phyloP scores from a whole-genome alignment of 139 green algal species.

The Chlamydomonas eustigma region DNA sequence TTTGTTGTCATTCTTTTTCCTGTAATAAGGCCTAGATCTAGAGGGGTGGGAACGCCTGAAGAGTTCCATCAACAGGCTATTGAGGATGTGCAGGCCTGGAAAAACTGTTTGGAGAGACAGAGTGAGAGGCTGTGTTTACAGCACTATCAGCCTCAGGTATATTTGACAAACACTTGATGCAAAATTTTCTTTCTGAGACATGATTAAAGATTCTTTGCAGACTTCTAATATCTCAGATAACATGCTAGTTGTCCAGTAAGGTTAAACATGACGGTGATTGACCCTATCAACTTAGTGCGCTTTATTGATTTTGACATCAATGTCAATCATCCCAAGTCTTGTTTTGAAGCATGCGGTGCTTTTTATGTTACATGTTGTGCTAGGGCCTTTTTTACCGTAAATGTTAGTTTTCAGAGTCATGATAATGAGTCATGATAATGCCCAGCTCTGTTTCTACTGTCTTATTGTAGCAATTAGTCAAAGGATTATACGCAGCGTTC shows the following conservation, averaged over 20 bases:
- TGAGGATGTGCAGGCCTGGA: conserved; percentile 24
- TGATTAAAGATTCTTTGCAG: too few species aligned
- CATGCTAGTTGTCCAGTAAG: too few species aligned
- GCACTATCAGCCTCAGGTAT: not conserved
- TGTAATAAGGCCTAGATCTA: not conserved
- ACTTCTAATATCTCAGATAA: too few species aligned
- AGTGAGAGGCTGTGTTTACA: not conserved
- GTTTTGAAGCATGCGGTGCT: too few species aligned
- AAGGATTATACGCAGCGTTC: conserved; percentile 47
- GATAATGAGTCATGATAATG: not conserved
- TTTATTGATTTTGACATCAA: too few species aligned
- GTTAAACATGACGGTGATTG: too few species aligned
- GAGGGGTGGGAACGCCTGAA: not conserved
- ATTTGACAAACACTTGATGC: too few species aligned
- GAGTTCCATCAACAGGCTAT: conserved; percentile 29
- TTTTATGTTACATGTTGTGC: conserved; percentile 11
- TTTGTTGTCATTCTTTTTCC: not conserved
- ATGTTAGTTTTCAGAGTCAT: too few species aligned
- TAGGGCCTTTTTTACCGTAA: too few species aligned
- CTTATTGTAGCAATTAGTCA: conserved; percentile 6
- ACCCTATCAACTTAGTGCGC: too few species aligned
- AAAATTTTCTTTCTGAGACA: too few species aligned
- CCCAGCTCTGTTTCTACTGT: not conserved
- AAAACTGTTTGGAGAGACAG: conserved; percentile 4
- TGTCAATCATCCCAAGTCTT: too few species aligned